Base-by-base conservation (phyloP, 1,139 yeast species). In the Pichia sp. region DNA sequence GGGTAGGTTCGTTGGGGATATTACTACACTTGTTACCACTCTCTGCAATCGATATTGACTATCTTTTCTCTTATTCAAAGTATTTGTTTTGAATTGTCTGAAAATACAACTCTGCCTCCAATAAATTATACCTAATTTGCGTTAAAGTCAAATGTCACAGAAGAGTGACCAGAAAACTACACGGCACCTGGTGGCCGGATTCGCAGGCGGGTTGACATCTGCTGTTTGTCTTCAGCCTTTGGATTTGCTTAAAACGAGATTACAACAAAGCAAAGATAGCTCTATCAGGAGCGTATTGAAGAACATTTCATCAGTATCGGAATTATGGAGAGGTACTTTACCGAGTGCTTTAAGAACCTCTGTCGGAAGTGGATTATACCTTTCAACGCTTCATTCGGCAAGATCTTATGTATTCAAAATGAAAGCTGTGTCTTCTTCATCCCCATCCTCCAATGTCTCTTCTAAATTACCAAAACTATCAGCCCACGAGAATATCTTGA, bases 331-430 rank as follows among this genome's bases (percentile, higher is more conserved):
- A 46, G 98, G 98, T 1, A 90, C 96, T 0, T 58, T 88, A 36
- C 97, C 97, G 0, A 85, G 95, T 31, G 90, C 95, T 1, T 59
- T 92, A 35, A 71, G 98, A 49, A 90, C 96, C 0, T 87, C 97
- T 2, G 70, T 87, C 26, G 98, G 98, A 0, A 85, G 95, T 39
- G 96, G 94, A 0, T 65, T 92, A 35, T 92, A 92, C 57, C 72
- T 92, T 47, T 76, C 96, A 1, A 71, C 82, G 5, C 65, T 92
- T 42, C 85, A 88, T 49, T 58, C 73, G 9, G 68, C 81, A 44
- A 68, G 97, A 49, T 69, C 74, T 1, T 62, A 69, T 37, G 51
- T 85, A 36, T 76, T 85, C 1, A 61, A 59, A 33, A 52, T 62
- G 29, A 52, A 53, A 41, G 33, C 33, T 31, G 10, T 31, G 10